phyloP scores from a whole-genome alignment of 1,284 basidiomycete genomes.

The Schizopora paradoxa region DNA sequence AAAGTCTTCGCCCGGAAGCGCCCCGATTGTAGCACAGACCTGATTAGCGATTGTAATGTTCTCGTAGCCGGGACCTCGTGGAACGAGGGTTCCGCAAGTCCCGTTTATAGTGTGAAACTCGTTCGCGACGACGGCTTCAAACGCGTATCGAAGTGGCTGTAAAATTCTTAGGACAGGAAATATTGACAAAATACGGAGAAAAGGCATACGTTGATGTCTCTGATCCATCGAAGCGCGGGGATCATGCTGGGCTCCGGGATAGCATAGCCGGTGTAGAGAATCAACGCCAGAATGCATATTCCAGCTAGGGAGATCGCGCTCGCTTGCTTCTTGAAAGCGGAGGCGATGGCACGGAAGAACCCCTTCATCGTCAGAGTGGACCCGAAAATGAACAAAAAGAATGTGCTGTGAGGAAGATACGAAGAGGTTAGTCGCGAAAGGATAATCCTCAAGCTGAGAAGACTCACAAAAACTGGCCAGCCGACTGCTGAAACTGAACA shows the following conservation, averaged over 20 bases:
- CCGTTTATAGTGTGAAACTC: constrained; percentile 47
- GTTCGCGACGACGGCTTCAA: constrained; percentile 49
- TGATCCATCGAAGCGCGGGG: constrained; percentile 61
- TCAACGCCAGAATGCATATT: constrained; percentile 41
- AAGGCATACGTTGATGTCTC: constrained; percentile 50
- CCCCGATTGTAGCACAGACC: constrained; percentile 57
- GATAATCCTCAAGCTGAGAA: constrained; percentile 5
- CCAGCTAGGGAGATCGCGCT: constrained; percentile 59
- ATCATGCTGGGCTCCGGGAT: constrained; percentile 55
- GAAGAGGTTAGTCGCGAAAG: constrained; percentile 8
- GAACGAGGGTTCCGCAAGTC: constrained; percentile 38
- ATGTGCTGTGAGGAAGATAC: not conserved
- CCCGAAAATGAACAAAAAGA: constrained; percentile 39
- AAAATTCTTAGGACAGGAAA: too few species aligned
- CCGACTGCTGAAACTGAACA: constrained; percentile 40
- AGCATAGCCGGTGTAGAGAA: constrained; percentile 47
- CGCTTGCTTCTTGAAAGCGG: constrained; percentile 46
- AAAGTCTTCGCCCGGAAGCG: constrained; percentile 37
- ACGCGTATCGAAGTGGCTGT: constrained; percentile 45
- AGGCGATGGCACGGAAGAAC: constrained; percentile 54
- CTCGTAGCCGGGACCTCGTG: constrained; percentile 49
- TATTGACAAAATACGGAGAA: constrained; percentile 16
- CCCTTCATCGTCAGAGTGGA: constrained; percentile 54
- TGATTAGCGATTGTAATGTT: constrained; percentile 46
- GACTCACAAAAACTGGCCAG: constrained; percentile 42